Evolutionary conservation across 768 basidiomycete species (phyloP).

Genomic region (Tulasnella sp.): DNA sequence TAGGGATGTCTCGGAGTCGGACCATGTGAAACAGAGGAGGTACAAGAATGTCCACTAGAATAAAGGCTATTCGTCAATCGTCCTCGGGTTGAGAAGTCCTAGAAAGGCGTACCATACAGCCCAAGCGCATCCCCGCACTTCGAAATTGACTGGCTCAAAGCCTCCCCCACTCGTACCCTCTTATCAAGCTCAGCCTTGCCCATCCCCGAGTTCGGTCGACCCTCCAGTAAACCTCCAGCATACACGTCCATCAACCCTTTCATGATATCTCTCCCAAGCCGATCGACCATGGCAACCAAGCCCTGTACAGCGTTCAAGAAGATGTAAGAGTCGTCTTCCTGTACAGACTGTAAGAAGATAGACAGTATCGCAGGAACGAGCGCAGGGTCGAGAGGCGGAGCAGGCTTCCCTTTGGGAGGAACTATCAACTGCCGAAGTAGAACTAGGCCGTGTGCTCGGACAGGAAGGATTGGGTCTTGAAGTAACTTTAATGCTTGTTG

Average conservation of each 20-base stretch:
- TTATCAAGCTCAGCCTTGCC: conserved; percentile 64
- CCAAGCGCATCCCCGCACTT: conserved; percentile 71
- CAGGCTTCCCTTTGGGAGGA: not conserved
- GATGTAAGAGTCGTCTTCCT: conserved; percentile 95
- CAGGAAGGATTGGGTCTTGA: conserved; percentile 90
- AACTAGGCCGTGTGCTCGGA: conserved; percentile 89
- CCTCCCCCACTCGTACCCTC: conserved; percentile 81
- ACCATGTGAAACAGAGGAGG: conserved; percentile 71
- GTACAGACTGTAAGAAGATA: conserved; percentile 80
- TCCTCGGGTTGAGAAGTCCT: not conserved
- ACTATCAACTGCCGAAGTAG: conserved; percentile 75
- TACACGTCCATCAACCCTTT: conserved; percentile 70
- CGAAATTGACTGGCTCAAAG: conserved; percentile 74
- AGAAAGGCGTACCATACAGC: conserved; percentile 53
- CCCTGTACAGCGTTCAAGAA: conserved; percentile 93
- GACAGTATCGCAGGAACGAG: conserved; percentile 82
- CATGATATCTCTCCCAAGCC: conserved; percentile 73
- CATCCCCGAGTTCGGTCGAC: conserved; percentile 49
- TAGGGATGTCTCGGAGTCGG: conserved; percentile 64
- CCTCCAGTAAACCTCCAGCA: conserved; percentile 50
- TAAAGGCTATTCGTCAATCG: not conserved
- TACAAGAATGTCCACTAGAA: conserved; percentile 67
- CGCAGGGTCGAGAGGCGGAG: conserved; percentile 53
- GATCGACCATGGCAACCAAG: conserved; percentile 80
- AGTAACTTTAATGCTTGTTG: conserved; percentile 85